Conservation (phyloP, 805 yeast genomes). For the Cyberlindnera nakhonratchasimensis region DNA sequence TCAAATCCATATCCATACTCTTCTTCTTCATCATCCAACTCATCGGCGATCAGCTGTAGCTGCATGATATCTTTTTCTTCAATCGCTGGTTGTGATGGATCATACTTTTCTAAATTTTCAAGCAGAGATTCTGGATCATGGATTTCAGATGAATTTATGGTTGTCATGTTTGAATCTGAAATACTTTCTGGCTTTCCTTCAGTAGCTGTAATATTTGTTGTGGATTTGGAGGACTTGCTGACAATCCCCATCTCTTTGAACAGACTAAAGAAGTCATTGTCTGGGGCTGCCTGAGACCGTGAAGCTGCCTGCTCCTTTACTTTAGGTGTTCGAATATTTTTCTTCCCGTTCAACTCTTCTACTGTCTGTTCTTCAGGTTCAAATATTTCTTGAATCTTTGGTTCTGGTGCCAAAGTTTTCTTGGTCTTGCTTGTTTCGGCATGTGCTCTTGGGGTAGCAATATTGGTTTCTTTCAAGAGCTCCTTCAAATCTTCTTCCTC, state of each 20-base stretch:
- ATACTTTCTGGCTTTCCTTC: neutral
- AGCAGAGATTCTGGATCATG: conserved; percentile 1
- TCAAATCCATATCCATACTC: conserved; percentile 36
- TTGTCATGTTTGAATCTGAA: neutral
- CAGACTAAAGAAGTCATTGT: conserved; percentile 9
- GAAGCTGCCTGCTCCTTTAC: neutral
- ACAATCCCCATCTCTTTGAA: conserved; percentile 20
- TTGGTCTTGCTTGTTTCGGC: conserved; percentile 2
- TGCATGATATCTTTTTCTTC: conserved; percentile 47
- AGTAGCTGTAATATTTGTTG: too few relatives aligned
- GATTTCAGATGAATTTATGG: conserved; percentile 1
- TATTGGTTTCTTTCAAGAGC: conserved; percentile 26
- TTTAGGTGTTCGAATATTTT: conserved; percentile 1
- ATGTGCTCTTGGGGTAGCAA: too few relatives aligned
- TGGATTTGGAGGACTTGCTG: conserved; percentile 5
- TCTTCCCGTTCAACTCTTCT: conserved; percentile 6
- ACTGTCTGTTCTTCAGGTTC: neutral
- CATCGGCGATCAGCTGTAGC: conserved; percentile 52
- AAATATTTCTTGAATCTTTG: conserved; percentile 15
- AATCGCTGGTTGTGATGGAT: conserved; percentile 27
- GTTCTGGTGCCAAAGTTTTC: neutral
- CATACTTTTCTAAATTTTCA: neutral
- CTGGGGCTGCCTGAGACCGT: neutral
- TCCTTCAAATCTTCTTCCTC: conserved; percentile 31
- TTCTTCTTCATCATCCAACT: conserved; percentile 35